Conservation (phyloP, 1,284 basidiomycete species). For the Pseudozyma hubeiensis region DNA sequence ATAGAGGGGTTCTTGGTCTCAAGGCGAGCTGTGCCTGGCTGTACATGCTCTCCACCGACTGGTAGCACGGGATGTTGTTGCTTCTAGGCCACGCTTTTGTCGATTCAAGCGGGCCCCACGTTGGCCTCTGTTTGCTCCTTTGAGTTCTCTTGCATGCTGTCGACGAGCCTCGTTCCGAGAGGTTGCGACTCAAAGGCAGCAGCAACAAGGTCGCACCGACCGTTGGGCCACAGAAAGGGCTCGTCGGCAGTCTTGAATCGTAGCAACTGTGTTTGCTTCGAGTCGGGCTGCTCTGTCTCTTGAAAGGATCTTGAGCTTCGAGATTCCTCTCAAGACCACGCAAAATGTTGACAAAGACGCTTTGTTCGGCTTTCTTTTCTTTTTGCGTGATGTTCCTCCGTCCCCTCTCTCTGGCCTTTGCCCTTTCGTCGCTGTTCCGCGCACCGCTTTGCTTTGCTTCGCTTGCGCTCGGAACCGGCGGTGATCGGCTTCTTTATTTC, state of each 20-base stretch:
- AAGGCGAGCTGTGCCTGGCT: not conserved
- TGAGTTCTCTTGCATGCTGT: constrained; percentile 4
- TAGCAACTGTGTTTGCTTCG: constrained; percentile 2
- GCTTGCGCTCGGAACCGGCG: constrained; percentile 17
- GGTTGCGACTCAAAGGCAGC: not conserved
- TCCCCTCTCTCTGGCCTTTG: constrained; percentile 4
- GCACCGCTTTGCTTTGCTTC: not conserved
- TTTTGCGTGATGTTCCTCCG: constrained; percentile 12
- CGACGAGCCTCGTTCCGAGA: constrained; percentile 1
- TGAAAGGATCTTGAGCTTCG: not conserved
- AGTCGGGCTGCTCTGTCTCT: constrained; percentile 7
- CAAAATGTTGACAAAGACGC: constrained; percentile 34
- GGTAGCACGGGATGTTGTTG: constrained; percentile 9
- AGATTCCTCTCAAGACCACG: constrained; percentile 8
- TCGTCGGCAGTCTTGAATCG: constrained; percentile 5
- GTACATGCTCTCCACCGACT: constrained; percentile 3
- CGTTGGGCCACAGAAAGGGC: constrained; percentile 1
- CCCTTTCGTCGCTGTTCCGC: constrained; percentile 23
- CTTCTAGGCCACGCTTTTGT: constrained; percentile 4
- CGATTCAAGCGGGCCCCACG: constrained; percentile 2
- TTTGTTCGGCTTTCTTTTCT: constrained; percentile 9
- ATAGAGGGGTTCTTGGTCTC: not conserved
- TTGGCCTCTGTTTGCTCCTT: not conserved
- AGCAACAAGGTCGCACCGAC: not conserved
- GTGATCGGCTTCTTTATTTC: constrained; percentile 13